Conservation (phyloP, 805 yeast genomes). For the Wickerhamomyces xylosicus region DNA sequence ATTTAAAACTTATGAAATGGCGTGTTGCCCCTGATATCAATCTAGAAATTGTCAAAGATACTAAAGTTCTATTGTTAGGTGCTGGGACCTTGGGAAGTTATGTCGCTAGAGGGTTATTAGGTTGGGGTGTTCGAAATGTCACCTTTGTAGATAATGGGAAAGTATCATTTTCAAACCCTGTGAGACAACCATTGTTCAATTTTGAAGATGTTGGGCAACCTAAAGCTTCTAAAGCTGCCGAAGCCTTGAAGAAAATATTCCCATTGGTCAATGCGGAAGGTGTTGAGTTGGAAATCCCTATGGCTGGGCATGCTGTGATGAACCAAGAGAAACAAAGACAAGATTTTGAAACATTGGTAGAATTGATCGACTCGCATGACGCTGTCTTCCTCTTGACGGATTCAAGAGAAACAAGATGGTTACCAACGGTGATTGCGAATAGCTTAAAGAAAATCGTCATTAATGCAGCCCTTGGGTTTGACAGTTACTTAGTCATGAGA, state of each 20-base stretch:
- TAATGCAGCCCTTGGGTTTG: conserved; percentile 94
- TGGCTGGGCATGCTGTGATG: conserved; percentile 86
- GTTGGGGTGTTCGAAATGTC: conserved; percentile 87
- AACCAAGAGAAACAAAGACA: conserved; percentile 37
- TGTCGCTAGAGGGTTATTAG: conserved; percentile 74
- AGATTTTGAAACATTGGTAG: conserved; percentile 42
- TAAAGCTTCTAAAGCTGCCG: conserved; percentile 79
- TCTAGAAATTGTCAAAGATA: conserved; percentile 47
- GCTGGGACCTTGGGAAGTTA: conserved; percentile 95
- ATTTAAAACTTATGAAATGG: conserved; percentile 94
- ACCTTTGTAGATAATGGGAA: conserved; percentile 86
- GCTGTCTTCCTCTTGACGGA: conserved; percentile 78
- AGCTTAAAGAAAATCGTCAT: conserved; percentile 64
- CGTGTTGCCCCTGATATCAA: conserved; percentile 77
- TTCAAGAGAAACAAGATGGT: conserved; percentile 93
- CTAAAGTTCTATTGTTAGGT: conserved; percentile 74
- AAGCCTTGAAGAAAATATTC: conserved; percentile 56
- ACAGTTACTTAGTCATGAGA: conserved; percentile 85
- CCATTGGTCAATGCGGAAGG: conserved; percentile 71
- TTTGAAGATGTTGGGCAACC: conserved; percentile 70
- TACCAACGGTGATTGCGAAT: conserved; percentile 80
- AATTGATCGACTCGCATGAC: conserved; percentile 60
- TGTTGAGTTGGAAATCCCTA: conserved; percentile 66
- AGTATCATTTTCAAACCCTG: conserved; percentile 91
- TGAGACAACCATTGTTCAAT: conserved; percentile 78